Percentiles rank a stretch among this genome's conserved stretches.
phyloP scores from a whole-genome alignment of 306 rosid species.

The Astragalus glycyphyllos region DNA sequence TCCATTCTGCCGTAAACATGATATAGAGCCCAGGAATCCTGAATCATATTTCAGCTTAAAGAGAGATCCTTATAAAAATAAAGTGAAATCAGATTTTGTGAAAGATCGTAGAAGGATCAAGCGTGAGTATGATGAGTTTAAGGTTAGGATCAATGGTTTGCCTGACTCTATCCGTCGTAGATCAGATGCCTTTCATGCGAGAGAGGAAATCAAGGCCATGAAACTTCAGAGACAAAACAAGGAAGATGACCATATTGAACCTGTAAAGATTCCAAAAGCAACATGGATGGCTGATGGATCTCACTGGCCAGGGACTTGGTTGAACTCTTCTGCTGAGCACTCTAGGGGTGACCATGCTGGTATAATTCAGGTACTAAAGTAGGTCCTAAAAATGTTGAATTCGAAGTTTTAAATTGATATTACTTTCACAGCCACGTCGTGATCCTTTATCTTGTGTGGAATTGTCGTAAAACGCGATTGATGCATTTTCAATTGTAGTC shows the following conservation, averaged over 20 bases:
- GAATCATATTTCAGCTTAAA: constrained; percentile 88
- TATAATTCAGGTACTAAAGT: constrained; percentile 78
- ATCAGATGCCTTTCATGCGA: constrained; percentile 93
- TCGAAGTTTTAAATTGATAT: too few species aligned
- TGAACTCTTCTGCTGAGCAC: constrained; percentile 75
- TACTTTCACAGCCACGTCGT: too few species aligned
- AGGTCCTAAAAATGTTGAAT: too few species aligned
- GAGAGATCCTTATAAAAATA: constrained; percentile 94
- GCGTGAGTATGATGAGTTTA: constrained; percentile 98
- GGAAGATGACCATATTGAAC: constrained; percentile 74
- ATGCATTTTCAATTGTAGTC: neutral
- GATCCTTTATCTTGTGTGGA: too few species aligned
- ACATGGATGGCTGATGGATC: constrained; percentile 99
- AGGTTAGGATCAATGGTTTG: constrained; percentile 87
- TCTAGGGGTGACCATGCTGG: constrained; percentile 93
- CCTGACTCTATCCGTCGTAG: constrained; percentile 96
- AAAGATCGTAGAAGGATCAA: constrained; percentile 91
- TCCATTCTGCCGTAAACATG: constrained; percentile 94
- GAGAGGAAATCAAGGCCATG: constrained; percentile 97
- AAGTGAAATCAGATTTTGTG: constrained; percentile 85
- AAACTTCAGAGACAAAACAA: constrained; percentile 80
- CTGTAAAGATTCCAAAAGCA: constrained; percentile 81
- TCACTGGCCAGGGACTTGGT: constrained; percentile 99
- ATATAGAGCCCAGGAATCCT: constrained; percentile 95
- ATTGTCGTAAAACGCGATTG: too few species aligned